These are phyloP conservation scores for Capsicum baccatum DNA, from an alignment of 257 asterid species.

Conservation along the genomic window DNA sequence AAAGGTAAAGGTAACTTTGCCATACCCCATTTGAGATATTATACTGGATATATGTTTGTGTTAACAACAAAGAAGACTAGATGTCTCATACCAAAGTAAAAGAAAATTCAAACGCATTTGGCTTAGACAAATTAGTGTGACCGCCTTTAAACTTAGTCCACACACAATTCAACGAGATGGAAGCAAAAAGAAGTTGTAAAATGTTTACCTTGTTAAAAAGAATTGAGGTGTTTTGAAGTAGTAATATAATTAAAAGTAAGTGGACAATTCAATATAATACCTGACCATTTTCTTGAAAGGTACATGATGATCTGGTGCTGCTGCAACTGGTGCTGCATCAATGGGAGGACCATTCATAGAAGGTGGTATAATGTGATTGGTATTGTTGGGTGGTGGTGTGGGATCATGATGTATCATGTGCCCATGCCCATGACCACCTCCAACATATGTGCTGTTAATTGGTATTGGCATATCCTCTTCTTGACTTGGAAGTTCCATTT, in stretches of 20 bases:
- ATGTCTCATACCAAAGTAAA: background rate
- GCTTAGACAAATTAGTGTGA: background rate
- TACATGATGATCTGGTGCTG: slow-evolving; percentile 37
- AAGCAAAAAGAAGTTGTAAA: background rate
- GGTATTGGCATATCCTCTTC: slow-evolving; percentile 81
- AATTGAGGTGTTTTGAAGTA: background rate
- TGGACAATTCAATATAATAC: slow-evolving; percentile 29
- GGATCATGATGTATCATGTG: slow-evolving; percentile 59
- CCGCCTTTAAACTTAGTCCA: background rate
- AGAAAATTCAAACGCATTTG: background rate
- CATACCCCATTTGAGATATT: too few relatives aligned
- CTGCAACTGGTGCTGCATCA: slow-evolving; percentile 30
- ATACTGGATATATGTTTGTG: too few relatives aligned
- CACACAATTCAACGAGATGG: background rate
- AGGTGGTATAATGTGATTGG: slow-evolving; percentile 41
- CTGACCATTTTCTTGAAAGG: slow-evolving; percentile 56
- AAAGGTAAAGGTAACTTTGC: too few relatives aligned
- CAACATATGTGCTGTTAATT: slow-evolving; percentile 69
- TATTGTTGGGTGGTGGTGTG: slow-evolving; percentile 40
- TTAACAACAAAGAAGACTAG: too few relatives aligned
- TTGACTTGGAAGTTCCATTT: slow-evolving; percentile 45
- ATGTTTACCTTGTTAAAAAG: background rate
- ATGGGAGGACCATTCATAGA: slow-evolving; percentile 46
- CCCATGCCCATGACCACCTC: slow-evolving; percentile 34
- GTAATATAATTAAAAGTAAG: background rate